A percentile compares a stretch with the other conserved stretches of the same genome.
Conservation (phyloP, 106 monocot species). For the Acorus calamus region DNA sequence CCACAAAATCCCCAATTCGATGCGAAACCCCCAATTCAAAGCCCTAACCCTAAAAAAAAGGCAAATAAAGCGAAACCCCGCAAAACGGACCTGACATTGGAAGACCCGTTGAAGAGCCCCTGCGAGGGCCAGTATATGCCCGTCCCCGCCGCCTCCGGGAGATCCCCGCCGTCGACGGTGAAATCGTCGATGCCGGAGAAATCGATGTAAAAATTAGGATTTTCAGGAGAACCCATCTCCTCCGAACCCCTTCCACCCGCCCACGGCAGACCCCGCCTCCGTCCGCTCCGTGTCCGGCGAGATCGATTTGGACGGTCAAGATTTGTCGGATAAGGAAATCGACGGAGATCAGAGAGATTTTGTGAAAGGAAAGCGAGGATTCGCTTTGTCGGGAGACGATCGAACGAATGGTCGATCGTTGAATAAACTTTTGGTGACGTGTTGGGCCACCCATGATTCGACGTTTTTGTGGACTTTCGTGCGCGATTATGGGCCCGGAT, state of each 20-base stretch:
- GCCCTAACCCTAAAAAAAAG: too few relatives aligned
- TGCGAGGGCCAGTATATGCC: constrained; percentile 12
- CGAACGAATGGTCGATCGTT: too few relatives aligned
- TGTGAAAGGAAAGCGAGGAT: too few relatives aligned
- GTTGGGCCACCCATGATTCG: too few relatives aligned
- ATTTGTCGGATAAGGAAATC: neutral
- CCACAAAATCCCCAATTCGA: too few relatives aligned
- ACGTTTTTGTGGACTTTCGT: too few relatives aligned
- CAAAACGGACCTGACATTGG: constrained; percentile 5
- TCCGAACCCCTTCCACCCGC: neutral
- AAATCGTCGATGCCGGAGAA: constrained; percentile 20
- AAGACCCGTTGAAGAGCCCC: constrained; percentile 1
- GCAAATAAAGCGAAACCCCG: neutral
- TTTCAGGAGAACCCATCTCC: constrained; percentile 20
- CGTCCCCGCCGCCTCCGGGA: neutral
- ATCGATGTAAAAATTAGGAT: constrained; percentile 21
- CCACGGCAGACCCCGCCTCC: neutral
- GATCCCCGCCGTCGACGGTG: constrained; percentile 3
- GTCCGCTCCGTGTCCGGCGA: neutral
- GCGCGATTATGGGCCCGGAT: too few relatives aligned
- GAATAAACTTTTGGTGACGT: too few relatives aligned
- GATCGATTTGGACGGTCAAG: neutral
- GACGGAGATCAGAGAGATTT: too few relatives aligned
- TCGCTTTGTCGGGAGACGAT: too few relatives aligned
- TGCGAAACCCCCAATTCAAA: too few relatives aligned